Evolutionary conservation across 2,329 filamentous ascomycete species (phyloP).

Genomic region (Akanthomyces lecanii): DNA sequence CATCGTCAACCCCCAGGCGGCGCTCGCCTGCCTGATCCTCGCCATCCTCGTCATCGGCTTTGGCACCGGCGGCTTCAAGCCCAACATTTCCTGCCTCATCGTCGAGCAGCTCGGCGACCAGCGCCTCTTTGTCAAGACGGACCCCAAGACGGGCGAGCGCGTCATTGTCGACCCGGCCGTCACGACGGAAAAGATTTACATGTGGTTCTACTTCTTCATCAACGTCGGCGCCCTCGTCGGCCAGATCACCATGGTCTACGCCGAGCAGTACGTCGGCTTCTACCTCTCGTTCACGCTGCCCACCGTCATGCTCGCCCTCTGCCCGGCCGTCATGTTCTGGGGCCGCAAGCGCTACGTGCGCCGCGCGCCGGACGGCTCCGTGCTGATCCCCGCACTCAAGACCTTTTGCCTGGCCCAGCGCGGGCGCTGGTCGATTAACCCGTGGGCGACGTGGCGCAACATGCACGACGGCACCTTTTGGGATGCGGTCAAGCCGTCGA

Average conservation of each 20-base stretch:
- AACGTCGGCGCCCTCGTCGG: constrained; percentile 64
- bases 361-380: constrained; percentile 60
- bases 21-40: constrained; percentile 60
- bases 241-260: constrained; percentile 65
- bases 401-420: constrained; percentile 61
- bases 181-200: constrained; percentile 60
- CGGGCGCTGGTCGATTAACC: constrained; percentile 66
- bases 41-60: constrained; percentile 50
- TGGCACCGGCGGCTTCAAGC: constrained; percentile 72
- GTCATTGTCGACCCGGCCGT: constrained; percentile 62
- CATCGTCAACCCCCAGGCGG: constrained; percentile 50
- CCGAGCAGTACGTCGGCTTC: constrained; percentile 71
- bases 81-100: constrained; percentile 65
- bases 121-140: constrained; percentile 49
- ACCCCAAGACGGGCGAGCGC: constrained; percentile 49
- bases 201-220: constrained; percentile 69
- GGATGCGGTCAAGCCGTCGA: constrained; percentile 65
- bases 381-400: constrained; percentile 60
- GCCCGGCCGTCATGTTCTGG: constrained; percentile 58
- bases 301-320: constrained; percentile 59
- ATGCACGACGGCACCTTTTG: constrained; percentile 57
- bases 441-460: constrained; percentile 53
- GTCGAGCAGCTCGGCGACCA: constrained; percentile 60
- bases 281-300: constrained; percentile 68
- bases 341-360: constrained; percentile 55